Conservation (phyloP, 179 eudicot species). For the Spinacia oleracea region DNA sequence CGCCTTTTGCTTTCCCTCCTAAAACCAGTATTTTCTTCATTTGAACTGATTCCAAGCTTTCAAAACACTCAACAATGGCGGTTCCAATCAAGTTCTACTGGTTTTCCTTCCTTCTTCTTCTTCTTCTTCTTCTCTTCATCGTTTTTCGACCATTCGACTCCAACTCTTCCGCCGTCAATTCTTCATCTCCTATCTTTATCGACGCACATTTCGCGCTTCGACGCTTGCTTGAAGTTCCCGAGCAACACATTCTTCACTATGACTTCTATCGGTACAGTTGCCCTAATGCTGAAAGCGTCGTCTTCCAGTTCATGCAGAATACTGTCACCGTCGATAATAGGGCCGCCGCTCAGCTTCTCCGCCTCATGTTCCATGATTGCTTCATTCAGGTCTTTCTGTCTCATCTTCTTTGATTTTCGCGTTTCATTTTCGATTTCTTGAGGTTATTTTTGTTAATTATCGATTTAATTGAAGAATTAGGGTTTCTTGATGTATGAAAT, state of each 20-base stretch:
- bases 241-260: conserved; percentile 13
- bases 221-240: conserved; percentile 14
- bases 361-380: conserved; percentile 44
- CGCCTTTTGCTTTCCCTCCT: no score
- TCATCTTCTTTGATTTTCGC: background rate
- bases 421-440: background rate
- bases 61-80: conserved; percentile 21
- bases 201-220: conserved; percentile 1
- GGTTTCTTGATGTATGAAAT: background rate
- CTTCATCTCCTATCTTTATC: background rate
- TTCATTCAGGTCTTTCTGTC: conserved; percentile 25
- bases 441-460: background rate
- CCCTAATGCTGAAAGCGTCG: conserved; percentile 28
- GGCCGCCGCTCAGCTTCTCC: conserved; percentile 33
- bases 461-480: background rate
- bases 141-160: background rate
- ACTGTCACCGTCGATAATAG: conserved; percentile 11
- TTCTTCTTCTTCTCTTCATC: conserved; percentile 1
- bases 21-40: no score
- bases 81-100: background rate
- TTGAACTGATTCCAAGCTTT: background rate
- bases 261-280: conserved; percentile 34
- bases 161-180: background rate
- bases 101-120: background rate
- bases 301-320: conserved; percentile 21